Conservation (phyloP, 139 green algal genomes). For the Volvox africanus region DNA sequence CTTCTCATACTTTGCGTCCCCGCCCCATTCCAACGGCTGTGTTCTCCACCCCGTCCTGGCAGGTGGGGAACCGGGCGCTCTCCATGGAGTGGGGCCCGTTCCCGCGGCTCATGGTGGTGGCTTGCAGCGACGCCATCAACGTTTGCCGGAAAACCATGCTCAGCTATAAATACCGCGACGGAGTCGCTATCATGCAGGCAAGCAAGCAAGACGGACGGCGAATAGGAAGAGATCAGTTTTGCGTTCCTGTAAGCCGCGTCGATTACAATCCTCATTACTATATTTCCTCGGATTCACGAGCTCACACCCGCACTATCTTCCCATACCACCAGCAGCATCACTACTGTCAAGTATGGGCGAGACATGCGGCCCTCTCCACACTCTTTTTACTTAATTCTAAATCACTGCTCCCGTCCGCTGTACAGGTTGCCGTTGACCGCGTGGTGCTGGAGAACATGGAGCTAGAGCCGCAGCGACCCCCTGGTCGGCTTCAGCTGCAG, state of each 20-base stretch:
- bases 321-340: too few species aligned
- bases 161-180: slow-evolving; percentile 60
- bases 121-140: slow-evolving; percentile 52
- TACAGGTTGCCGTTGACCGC: slow-evolving; percentile 55
- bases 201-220: neutral
- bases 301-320: too few species aligned
- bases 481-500: slow-evolving; percentile 49
- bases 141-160: slow-evolving; percentile 62
- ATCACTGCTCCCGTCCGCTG: too few species aligned
- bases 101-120: slow-evolving; percentile 60
- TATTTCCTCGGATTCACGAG: neutral
- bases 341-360: too few species aligned
- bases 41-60: neutral
- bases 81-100: slow-evolving; percentile 63
- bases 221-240: neutral
- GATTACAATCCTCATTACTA: neutral
- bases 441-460: slow-evolving; percentile 63
- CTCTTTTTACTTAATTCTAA: too few species aligned
- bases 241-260: neutral
- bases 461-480: slow-evolving; percentile 11
- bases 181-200: slow-evolving; percentile 66
- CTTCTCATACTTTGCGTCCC: too few species aligned
- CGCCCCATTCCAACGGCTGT: too few species aligned
- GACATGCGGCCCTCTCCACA: too few species aligned
- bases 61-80: slow-evolving; percentile 48